Base-by-base conservation (phyloP, 768 basidiomycete genomes). In the Cyclocybe cylindracea region DNA sequence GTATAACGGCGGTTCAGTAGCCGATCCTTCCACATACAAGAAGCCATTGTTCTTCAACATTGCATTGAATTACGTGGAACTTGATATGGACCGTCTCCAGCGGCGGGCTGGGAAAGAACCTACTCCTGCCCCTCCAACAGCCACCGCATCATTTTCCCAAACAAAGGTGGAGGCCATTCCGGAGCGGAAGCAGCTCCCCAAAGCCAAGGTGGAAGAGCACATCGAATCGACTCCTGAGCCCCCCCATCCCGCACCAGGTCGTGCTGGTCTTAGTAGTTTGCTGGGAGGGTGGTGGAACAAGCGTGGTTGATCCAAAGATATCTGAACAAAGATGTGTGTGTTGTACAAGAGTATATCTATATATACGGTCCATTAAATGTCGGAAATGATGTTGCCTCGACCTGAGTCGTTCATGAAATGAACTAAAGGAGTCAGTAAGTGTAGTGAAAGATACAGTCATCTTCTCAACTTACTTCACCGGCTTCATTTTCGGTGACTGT, bases 41-140 rank as follows among this genome's bases (percentile, higher is more conserved):
- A 96, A 96, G 64, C 91, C 92, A 11, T 62, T 93, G 37, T 97
- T 98, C 75, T 97, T 95, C 70, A 91, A 97, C 65, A 89, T 93
- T 54, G 94, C 93, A 13, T 83, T 94, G 61, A 97, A 96, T 69
- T 97, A 96, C 63, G 86, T 92, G 48, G 84, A 89, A 56, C 69
- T 94, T 53, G 90, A 94, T 61, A 87, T 94, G 84, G 88, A 91
- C 40, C 72, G 81, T 45, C 68, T 97, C 51, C 71, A 84, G 61
- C 80, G 78, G 51, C 75, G 87, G 13, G 89, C 87, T 3, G 93
- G 93, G 1, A 86, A 84, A 70, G 66, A 75, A 40, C 64, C 66
- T 10, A 48, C 70, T 2, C 46, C 58, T 24, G 57, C 59, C 7
- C 51, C 65, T 8, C 59, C 64, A 39, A 44, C 63, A 35, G 40